Evolutionary conservation across 2,329 filamentous ascomycete genomes (phyloP), one percentile per base, ranked within the genome.

Genomic region (Proliferodiscus dingleyae): DNA sequence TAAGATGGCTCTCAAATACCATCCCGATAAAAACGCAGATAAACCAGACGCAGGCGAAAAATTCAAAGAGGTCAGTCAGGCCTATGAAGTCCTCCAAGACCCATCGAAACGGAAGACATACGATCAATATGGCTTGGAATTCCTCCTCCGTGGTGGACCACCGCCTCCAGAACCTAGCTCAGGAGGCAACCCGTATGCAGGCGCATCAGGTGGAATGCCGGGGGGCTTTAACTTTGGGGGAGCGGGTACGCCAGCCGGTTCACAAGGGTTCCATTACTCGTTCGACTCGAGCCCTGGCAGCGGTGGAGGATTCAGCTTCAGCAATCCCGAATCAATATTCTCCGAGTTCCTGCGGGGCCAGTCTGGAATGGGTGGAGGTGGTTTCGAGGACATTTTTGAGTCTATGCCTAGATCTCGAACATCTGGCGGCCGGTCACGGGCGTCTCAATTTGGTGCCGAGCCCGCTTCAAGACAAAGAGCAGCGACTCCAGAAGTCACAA

Each of bases 21-120:
- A 98, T 64, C 93, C 93, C 5, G 93, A 98, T 74, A 98, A 97
- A 77, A 98, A 97, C 76, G 90, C 90, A 68, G 84, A 95, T 70
- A 89, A 91, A 59, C 82, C 89, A 23, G 71, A 81, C 42, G 88
- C 91, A 7, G 75, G 81, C 50, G 93, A 97, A 66, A 96, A 91
- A 69, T 98, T 98, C 77, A 98, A 98, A 71, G 93, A 97, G 67
- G 87, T 89, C 54, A 95, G 89, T 1, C 90, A 97, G 71, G 93
- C 93, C 46, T 98, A 96, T 72, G 93, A 98, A 71, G 95, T 98
- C 58, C 82, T 98, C 3, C 95, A 89, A 51, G 93, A 98, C 61
- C 90, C 91, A 49, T 90, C 97, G 65, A 98, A 97, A 71, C 85
- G 93, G 61, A 93, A 95, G 68, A 83, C 84, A 33, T 98, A 98